phyloP scores from a whole-genome alignment of 2,329 filamentous ascomycete genomes.

The Colletotrichum nymphaeae region DNA sequence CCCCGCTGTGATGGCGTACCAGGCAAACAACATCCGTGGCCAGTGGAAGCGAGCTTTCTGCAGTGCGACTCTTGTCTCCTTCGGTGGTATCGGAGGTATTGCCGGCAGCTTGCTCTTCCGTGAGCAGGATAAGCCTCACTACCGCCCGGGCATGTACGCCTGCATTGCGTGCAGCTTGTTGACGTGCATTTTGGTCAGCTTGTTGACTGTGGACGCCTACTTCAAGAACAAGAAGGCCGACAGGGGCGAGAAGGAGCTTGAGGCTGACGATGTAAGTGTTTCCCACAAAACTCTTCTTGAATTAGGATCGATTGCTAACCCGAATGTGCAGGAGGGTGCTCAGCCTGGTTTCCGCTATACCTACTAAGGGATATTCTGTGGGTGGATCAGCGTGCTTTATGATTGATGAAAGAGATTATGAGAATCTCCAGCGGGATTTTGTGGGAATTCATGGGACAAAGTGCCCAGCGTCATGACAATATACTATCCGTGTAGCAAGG shows the following conservation, averaged over 20 bases:
- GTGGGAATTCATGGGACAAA: background rate
- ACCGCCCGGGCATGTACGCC: constrained; percentile 66
- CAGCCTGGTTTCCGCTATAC: constrained; percentile 49
- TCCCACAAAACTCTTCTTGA: background rate
- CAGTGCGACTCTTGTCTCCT: constrained; percentile 79
- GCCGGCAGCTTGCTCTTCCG: constrained; percentile 80
- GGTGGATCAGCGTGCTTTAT: background rate
- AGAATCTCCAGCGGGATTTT: background rate
- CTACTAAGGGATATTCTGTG: constrained; percentile 37
- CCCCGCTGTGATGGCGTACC: constrained; percentile 80
- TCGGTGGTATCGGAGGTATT: constrained; percentile 84
- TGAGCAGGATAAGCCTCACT: constrained; percentile 62
- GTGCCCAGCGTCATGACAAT: background rate
- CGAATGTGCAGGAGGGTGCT: constrained; percentile 31
- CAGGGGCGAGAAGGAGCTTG: constrained; percentile 63
- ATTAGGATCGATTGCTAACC: background rate
- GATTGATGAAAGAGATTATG: constrained; percentile 5
- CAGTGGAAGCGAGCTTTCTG: constrained; percentile 90
- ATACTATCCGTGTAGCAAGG: constrained; percentile 8
- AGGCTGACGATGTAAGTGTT: constrained; percentile 59
- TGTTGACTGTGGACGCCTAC: constrained; percentile 54
- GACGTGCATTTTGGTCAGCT: constrained; percentile 56
- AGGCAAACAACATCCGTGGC: constrained; percentile 88
- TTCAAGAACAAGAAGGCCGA: constrained; percentile 62
- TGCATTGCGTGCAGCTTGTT: constrained; percentile 63